phyloP scores from a whole-genome alignment of 176 grass and related monocot genomes.

The Musa beccarii region DNA sequence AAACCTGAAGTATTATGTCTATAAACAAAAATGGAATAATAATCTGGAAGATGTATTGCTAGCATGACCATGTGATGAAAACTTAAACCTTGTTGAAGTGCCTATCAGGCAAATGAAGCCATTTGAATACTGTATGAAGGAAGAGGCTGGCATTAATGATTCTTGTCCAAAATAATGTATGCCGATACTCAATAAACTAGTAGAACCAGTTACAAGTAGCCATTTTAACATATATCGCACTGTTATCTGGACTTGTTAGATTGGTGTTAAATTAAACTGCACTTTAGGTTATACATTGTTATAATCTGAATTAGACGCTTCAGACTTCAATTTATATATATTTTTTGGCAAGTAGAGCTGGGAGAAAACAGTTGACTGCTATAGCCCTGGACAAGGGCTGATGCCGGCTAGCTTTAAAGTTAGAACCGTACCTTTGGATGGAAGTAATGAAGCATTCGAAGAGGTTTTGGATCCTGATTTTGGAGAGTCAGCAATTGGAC shows the following conservation, averaged over 20 bases:
- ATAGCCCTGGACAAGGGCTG: slow-evolving; percentile 83
- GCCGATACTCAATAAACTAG: neutral
- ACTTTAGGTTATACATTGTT: neutral
- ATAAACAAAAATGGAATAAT: too few relatives aligned
- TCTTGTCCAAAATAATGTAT: neutral
- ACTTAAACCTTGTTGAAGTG: neutral
- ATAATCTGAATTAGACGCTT: slow-evolving; percentile 10
- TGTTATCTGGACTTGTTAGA: neutral
- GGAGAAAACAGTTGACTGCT: slow-evolving; percentile 96
- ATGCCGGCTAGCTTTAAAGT: slow-evolving; percentile 99
- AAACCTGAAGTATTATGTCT: too few relatives aligned
- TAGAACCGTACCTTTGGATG: slow-evolving; percentile 81
- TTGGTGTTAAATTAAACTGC: neutral
- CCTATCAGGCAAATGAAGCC: neutral
- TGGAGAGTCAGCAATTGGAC: slow-evolving; percentile 91
- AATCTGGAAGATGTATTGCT: too few relatives aligned
- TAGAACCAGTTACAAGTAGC: neutral
- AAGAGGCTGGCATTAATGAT: neutral
- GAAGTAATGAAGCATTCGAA: slow-evolving; percentile 91
- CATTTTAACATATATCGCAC: neutral
- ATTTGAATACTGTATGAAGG: neutral
- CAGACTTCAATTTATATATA: slow-evolving; percentile 4
- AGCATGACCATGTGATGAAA: neutral
- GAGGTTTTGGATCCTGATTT: slow-evolving; percentile 96
- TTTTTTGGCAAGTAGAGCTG: slow-evolving; percentile 49